Conservation (phyloP, 306 rosid species). For the Fagus crenata region DNA sequence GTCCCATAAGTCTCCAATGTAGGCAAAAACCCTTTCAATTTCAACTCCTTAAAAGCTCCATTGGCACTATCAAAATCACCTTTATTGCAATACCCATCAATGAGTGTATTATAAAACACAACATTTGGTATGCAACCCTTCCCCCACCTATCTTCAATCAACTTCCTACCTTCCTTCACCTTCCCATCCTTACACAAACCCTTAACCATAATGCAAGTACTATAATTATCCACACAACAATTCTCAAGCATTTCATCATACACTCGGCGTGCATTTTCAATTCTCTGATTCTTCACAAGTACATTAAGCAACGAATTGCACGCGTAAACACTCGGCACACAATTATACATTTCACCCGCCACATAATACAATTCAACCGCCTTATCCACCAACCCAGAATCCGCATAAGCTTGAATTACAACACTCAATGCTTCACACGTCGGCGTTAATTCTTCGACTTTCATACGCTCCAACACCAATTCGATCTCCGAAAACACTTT, state of each 20-base stretch:
- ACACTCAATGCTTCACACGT: constrained; percentile 52
- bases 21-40: constrained; percentile 66
- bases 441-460: constrained; percentile 40
- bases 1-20: constrained; percentile 62
- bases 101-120: constrained; percentile 68
- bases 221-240: constrained; percentile 54
- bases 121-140: constrained; percentile 66
- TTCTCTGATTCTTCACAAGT: constrained; percentile 45
- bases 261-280: constrained; percentile 54
- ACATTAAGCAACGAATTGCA: constrained; percentile 55
- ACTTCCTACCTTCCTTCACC: constrained; percentile 57
- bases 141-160: constrained; percentile 72
- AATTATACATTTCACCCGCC: constrained; percentile 38
- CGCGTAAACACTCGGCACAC: constrained; percentile 49
- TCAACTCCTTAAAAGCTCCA: constrained; percentile 56
- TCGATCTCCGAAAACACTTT: constrained; percentile 60
- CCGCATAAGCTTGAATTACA: constrained; percentile 50
- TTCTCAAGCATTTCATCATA: constrained; percentile 62
- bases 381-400: constrained; percentile 54
- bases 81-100: constrained; percentile 69
- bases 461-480: constrained; percentile 42
- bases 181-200: constrained; percentile 66
- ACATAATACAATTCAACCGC: constrained; percentile 48
- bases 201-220: constrained; percentile 63
- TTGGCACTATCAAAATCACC: constrained; percentile 55